phyloP scores from a whole-genome alignment of 179 eudicot species.

The Drosera spatulata region DNA sequence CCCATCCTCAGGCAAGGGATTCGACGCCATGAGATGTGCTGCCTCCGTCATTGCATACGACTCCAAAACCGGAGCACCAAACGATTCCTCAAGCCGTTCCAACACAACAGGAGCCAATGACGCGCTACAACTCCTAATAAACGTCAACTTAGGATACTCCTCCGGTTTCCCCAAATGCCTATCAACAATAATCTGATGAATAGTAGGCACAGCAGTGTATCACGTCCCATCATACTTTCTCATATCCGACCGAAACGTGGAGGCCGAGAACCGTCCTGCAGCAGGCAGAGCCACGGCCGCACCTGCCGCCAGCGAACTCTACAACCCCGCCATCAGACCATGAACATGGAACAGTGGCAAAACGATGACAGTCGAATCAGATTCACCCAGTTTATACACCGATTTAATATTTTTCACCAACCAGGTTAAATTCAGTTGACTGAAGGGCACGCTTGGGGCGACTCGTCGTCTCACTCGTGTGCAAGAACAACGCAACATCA shows the following conservation, averaged over 20 bases:
- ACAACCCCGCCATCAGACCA: slow-evolving; percentile 45
- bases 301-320: slow-evolving; percentile 57
- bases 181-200: slow-evolving; percentile 61
- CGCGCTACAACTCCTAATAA: slow-evolving; percentile 67
- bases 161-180: slow-evolving; percentile 51
- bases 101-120: slow-evolving; percentile 54
- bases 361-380: slow-evolving; percentile 63
- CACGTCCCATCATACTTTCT: slow-evolving; percentile 48
- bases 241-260: slow-evolving; percentile 68
- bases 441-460: slow-evolving; percentile 74
- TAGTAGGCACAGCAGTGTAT: slow-evolving; percentile 80
- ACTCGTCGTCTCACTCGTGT: slow-evolving; percentile 77
- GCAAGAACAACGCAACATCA: slow-evolving; percentile 58
- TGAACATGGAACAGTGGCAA: slow-evolving; percentile 71
- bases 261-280: slow-evolving; percentile 61
- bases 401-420: slow-evolving; percentile 48
- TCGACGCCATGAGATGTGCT: slow-evolving; percentile 61
- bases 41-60: slow-evolving; percentile 89
- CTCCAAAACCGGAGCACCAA: slow-evolving; percentile 64
- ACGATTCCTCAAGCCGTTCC: slow-evolving; percentile 52
- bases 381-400: slow-evolving; percentile 45
- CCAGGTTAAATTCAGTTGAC: slow-evolving; percentile 41
- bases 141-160: slow-evolving; percentile 48
- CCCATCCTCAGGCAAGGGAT: slow-evolving; percentile 62
- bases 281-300: slow-evolving; percentile 51